Evolutionary conservation across 2,329 filamentous ascomycete species (phyloP).

Genomic region (Pseudonectria foliicola): DNA sequence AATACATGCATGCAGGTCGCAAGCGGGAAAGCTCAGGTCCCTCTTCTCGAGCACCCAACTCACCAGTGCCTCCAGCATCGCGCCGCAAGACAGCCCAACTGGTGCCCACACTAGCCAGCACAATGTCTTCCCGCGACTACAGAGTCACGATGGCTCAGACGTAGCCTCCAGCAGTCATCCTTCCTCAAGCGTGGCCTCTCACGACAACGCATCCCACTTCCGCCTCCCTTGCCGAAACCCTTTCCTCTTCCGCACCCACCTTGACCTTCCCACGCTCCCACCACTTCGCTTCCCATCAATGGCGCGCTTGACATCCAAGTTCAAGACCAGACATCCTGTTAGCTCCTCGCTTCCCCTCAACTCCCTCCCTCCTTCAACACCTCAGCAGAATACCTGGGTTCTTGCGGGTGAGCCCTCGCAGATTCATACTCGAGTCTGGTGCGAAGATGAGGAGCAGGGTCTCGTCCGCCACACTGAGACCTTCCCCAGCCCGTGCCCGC

Average conservation of each 20-base stretch:
- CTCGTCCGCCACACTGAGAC: conserved; percentile 2
- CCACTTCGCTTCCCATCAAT: conserved; percentile 16
- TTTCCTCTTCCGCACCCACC: conserved; percentile 28
- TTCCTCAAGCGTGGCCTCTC: background rate
- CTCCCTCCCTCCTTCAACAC: conserved; percentile 7
- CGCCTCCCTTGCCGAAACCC: conserved; percentile 21
- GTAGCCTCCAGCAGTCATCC: background rate
- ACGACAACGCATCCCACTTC: conserved; percentile 1
- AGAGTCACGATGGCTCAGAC: too few relatives aligned
- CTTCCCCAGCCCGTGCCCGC: conserved; percentile 6
- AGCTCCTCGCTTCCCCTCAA: conserved; percentile 7
- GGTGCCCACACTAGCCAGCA: conserved; percentile 2
- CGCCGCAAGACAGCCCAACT: conserved; percentile 7
- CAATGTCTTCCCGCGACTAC: background rate
- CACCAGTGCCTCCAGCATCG: conserved; percentile 9
- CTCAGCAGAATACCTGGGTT: conserved; percentile 8
- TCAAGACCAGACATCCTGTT: background rate
- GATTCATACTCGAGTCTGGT: conserved; percentile 24
- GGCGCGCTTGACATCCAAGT: conserved; percentile 6
- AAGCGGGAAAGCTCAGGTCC: conserved; percentile 14
- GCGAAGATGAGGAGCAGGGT: conserved; percentile 10
- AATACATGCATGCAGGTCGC: conserved; percentile 8
- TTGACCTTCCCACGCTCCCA: conserved; percentile 17
- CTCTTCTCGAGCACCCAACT: conserved; percentile 14
- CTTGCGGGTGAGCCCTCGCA: conserved; percentile 5